Conservation (phyloP, 2,329 filamentous ascomycete species). For the Hymenoscyphus scutula region DNA sequence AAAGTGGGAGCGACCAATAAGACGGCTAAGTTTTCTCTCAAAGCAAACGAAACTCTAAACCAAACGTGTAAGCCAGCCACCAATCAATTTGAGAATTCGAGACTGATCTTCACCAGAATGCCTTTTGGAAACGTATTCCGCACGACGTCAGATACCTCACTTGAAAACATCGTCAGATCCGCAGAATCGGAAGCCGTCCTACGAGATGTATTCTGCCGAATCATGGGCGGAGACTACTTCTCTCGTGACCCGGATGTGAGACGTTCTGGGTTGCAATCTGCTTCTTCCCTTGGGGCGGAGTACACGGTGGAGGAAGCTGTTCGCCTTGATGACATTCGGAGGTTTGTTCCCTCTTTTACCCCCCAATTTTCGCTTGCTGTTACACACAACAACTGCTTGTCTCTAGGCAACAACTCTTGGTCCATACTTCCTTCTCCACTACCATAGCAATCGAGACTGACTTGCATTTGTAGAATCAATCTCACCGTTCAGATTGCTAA, state of each 20-base stretch:
- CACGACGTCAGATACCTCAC: not conserved
- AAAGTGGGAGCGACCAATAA: not conserved
- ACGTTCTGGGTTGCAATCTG: not conserved
- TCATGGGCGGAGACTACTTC: conserved; percentile 15
- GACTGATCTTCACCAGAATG: not conserved
- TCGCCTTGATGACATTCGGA: conserved; percentile 16
- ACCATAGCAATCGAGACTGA: too few species aligned
- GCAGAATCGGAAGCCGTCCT: conserved; percentile 14
- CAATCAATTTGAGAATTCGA: not conserved
- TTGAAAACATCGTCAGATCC: conserved; percentile 3
- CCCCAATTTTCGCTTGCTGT: not conserved
- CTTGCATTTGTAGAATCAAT: conserved; percentile 20
- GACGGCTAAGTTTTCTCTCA: not conserved
- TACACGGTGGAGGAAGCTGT: conserved; percentile 5
- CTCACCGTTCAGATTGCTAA: conserved; percentile 27
- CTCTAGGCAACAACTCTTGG: not conserved
- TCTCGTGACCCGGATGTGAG: conserved; percentile 8
- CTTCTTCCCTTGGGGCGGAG: not conserved
- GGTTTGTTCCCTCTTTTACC: conserved; percentile 11
- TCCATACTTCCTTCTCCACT: too few species aligned
- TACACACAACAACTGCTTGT: not conserved
- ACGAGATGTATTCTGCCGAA: not conserved
- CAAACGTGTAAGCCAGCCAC: not conserved
- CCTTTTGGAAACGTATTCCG: conserved; percentile 1
- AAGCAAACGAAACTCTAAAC: too few species aligned